These are phyloP conservation scores for Monosporozyma servazzii DNA, from an alignment of 805 yeast genomes.

Conservation along the genomic window DNA sequence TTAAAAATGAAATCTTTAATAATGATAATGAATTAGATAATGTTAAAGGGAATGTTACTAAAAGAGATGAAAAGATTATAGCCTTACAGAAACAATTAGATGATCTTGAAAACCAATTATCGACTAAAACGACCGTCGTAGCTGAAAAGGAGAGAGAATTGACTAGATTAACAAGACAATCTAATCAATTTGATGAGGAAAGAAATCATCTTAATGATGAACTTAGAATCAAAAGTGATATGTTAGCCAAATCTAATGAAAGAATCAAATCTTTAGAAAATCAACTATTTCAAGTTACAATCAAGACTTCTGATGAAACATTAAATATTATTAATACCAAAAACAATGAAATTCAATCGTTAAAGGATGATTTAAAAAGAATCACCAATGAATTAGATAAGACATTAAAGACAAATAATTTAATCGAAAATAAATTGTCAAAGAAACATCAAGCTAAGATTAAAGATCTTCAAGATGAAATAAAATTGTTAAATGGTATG, in stretches of 20 bases:
- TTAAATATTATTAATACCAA: slow-evolving; percentile 13
- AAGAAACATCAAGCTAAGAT: slow-evolving; percentile 7
- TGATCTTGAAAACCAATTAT: not conserved
- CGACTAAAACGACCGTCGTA: not conserved
- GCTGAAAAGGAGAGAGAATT: not conserved
- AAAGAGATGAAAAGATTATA: not conserved
- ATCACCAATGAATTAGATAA: slow-evolving; percentile 4
- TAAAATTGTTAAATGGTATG: slow-evolving; percentile 3
- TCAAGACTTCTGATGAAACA: slow-evolving; percentile 14
- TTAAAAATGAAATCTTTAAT: not conserved
- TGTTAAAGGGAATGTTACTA: not conserved
- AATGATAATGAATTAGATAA: not conserved
- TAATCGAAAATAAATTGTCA: slow-evolving; percentile 2
- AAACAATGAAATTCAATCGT: slow-evolving; percentile 12
- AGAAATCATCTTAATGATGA: not conserved
- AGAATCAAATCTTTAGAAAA: slow-evolving; percentile 9
- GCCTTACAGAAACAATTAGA: not conserved
- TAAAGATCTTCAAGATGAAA: slow-evolving; percentile 9
- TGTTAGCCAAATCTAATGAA: slow-evolving; percentile 1
- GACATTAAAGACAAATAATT: slow-evolving; percentile 1
- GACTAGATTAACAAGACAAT: not conserved
- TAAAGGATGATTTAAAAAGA: slow-evolving; percentile 3
- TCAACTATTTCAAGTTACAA: slow-evolving; percentile 15
- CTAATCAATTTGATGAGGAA: not conserved
- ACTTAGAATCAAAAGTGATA: not conserved